These are phyloP conservation scores for Globisporangium camurandrum DNA, from an alignment of 352 stramenopile genomes.

Conservation along the genomic window DNA sequence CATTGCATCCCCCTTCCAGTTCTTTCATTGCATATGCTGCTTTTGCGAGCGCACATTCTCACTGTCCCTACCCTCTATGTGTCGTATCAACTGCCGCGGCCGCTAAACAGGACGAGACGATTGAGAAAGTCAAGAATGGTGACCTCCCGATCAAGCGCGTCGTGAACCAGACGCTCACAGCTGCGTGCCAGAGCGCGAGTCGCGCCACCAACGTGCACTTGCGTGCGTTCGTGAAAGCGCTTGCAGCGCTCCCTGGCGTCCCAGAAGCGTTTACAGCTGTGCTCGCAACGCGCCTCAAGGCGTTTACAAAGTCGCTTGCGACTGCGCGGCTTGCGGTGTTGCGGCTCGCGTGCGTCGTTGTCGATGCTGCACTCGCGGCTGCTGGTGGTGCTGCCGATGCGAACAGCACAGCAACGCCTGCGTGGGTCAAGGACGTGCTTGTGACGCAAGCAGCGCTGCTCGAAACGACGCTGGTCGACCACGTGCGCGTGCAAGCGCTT, in stretches of 20 bases:
- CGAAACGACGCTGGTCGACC: conserved; percentile 47
- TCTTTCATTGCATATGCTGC: not conserved
- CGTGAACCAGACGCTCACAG: conserved; percentile 48
- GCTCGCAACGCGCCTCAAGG: conserved; percentile 25
- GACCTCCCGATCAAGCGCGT: conserved; percentile 58
- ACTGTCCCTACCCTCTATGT: not conserved
- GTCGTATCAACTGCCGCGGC: no score
- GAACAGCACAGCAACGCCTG: conserved; percentile 5
- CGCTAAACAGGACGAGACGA: conserved; percentile 52
- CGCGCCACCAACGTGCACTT: conserved; percentile 50
- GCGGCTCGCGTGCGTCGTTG: conserved; percentile 46
- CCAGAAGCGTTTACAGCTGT: conserved; percentile 41
- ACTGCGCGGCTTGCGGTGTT: conserved; percentile 44
- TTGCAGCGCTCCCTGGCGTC: conserved; percentile 31
- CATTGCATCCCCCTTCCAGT: not conserved
- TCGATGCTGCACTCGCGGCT: conserved; percentile 23
- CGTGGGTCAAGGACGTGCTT: conserved; percentile 46
- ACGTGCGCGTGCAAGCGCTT: conserved; percentile 28
- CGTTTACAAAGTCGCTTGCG: conserved; percentile 44
- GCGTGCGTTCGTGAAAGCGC: conserved; percentile 35
- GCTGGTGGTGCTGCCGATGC: not conserved
- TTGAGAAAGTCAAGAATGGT: conserved; percentile 51
- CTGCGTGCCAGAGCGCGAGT: conserved; percentile 44
- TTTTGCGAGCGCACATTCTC: not conserved
- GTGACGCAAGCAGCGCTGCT: conserved; percentile 40